A percentile compares a stretch with the other conserved stretches of the same genome.
phyloP scores from a whole-genome alignment of 306 rosid species.

The Inga leiocalycina region DNA sequence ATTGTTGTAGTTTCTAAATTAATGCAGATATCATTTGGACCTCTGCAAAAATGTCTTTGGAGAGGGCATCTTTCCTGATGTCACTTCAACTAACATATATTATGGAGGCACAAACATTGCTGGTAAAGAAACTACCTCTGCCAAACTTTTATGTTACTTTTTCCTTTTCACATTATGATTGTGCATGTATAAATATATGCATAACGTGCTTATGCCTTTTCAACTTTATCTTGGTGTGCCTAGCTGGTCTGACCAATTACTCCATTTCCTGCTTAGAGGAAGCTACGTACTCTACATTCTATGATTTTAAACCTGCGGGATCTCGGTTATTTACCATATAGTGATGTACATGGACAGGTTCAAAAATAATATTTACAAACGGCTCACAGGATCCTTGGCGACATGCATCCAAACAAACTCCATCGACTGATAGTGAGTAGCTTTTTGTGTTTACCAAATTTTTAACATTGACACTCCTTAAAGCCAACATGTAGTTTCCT shows the following conservation, averaged over 20 bases:
- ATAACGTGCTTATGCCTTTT: neutral
- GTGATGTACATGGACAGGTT: slow-evolving; percentile 57
- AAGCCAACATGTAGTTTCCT: slow-evolving; percentile 14
- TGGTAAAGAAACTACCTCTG: slow-evolving; percentile 48
- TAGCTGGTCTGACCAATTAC: neutral
- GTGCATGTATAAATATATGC: slow-evolving; percentile 9
- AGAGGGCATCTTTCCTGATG: slow-evolving; percentile 84
- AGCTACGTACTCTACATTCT: slow-evolving; percentile 5
- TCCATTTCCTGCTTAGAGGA: neutral
- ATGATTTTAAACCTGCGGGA: slow-evolving; percentile 8
- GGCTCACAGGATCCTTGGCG: slow-evolving; percentile 99
- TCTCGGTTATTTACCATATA: slow-evolving; percentile 29
- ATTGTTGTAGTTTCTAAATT: slow-evolving; percentile 28
- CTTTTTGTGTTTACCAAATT: slow-evolving; percentile 19
- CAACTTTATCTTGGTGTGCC: slow-evolving; percentile 4
- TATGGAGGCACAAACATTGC: slow-evolving; percentile 94
- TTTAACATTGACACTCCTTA: slow-evolving; percentile 4
- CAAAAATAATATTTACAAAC: slow-evolving; percentile 82
- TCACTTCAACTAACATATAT: slow-evolving; percentile 70
- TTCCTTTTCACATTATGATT: neutral
- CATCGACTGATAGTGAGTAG: slow-evolving; percentile 84
- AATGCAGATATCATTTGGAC: slow-evolving; percentile 85
- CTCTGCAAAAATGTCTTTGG: slow-evolving; percentile 95
- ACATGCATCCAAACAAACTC: slow-evolving; percentile 80
- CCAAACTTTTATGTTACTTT: slow-evolving; percentile 10